Evolutionary conservation across 805 yeast genomes (phyloP), one percentile per base, ranked within the genome.

Genomic region (Candida broadrunensis): DNA sequence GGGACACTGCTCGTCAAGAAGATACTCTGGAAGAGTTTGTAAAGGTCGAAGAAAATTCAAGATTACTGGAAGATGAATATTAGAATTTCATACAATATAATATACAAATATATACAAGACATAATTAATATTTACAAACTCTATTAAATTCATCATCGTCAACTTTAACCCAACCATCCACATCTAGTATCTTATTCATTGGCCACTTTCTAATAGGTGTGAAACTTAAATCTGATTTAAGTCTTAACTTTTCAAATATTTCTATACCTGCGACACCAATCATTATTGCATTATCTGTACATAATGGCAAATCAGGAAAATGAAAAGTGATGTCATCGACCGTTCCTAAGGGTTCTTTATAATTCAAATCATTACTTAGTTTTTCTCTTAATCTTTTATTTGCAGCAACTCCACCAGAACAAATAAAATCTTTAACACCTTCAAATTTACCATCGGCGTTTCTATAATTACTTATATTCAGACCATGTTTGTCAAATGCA

Each of bases 211-310:
- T 68, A 1, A 79, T 67, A 1, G 96, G 95, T n/a, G 73, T 53
- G 2, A 80, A 76, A 9, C 63, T 72, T 32, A 85, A 51, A 5
- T 72, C 75, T 0, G 89, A 77, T 11, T 72, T 65, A 16, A 60
- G 32, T 15, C 63, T 57, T 5, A 75, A 73, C 14, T 57, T 50
- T 56, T 89, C 96, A 55, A 67, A 84, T 15, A 90, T 63, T 58
- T 91, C 97, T 7, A 91, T 87, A 0, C 97, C 99, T 0, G 98
- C 96, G 81, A 95, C 88, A 1, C 97, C 99, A 38, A 93, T 93
- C 99, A 93, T 93, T 2, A 88, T 78, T 0, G 97, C 96, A 60
- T 93, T 93, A 55, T 93, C 99, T 0, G 97, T 88, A 56, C 99
- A 93, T 44, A 89, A 65, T 1, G 72, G 62, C 2, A 81, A 67